phyloP scores from a whole-genome alignment of 768 basidiomycete genomes.

The Tephrocybe sp. region DNA sequence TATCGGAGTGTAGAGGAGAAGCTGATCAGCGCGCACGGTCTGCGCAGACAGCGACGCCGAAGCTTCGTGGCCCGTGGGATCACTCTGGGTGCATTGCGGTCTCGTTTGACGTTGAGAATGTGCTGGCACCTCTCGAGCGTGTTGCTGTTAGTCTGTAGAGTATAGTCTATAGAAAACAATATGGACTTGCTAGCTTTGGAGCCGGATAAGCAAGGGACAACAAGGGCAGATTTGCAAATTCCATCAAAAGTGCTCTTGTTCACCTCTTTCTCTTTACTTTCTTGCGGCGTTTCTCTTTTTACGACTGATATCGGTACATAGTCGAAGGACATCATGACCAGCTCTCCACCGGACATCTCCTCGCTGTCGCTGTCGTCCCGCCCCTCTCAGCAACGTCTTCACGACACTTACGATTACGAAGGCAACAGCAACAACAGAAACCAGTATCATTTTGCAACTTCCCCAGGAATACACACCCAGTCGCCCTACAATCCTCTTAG shows the following conservation, averaged over 20 bases:
- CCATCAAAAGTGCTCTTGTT: constrained; percentile 19
- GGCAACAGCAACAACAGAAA: constrained; percentile 51
- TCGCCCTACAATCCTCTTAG: constrained; percentile 57
- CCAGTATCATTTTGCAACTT: constrained; percentile 71
- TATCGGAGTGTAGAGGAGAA: constrained; percentile 4
- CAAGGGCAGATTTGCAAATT: constrained; percentile 19
- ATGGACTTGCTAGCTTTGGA: neutral
- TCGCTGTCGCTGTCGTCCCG: constrained; percentile 66
- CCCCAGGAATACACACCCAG: constrained; percentile 51
- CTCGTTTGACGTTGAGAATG: constrained; percentile 42
- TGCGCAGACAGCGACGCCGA: constrained; percentile 14
- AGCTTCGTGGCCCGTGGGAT: constrained; percentile 56
- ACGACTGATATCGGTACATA: constrained; percentile 28
- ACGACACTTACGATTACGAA: constrained; percentile 86
- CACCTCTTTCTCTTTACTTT: constrained; percentile 23
- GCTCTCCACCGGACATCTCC: constrained; percentile 77
- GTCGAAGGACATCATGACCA: constrained; percentile 62
- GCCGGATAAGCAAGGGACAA: constrained; percentile 32
- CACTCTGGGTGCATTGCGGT: constrained; percentile 44
- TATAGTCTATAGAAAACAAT: constrained; percentile 3
- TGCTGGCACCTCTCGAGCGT: constrained; percentile 47
- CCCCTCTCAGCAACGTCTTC: constrained; percentile 70
- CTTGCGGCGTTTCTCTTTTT: constrained; percentile 26
- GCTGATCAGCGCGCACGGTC: constrained; percentile 16
- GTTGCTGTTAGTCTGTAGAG: constrained; percentile 30